Base-by-base conservation (phyloP, 108 stramenopile species). In the Poteriospumella lacustris region DNA sequence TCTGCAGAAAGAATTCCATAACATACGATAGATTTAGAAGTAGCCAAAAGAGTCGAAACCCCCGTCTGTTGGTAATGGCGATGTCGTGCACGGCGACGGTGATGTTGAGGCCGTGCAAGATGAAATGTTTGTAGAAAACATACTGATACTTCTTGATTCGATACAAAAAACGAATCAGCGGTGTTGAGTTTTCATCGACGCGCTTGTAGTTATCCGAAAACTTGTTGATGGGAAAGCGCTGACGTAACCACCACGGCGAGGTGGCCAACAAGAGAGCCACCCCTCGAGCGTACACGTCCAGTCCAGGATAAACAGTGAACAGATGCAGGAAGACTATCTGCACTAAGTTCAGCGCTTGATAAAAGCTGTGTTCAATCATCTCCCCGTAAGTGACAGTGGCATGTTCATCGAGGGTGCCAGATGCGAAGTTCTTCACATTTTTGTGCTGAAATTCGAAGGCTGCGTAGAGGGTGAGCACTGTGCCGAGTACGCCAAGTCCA, bases 1-100 rank as follows among this genome's bases (percentile, higher is more conserved):
- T 90, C 76, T 93, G 92, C 38, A 93, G 47, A 59, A 91, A 93
- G 75, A 93, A 93, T 78, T 93, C 92, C 90, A 91, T 89, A 1
- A 90, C 90, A 81, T 93, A 93, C 5, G 83, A 80, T 0, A 87
- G 80, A 77, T 93, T 91, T 33, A 93, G 79, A 0, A 72, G 69
- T 43, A 93, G 38, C 91, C 91, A 93, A 76, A 90, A 93, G 26
- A 89, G 72, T 38, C 91, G 56, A 87, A 90, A 93, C 42, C 40
- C 2, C 0, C 56, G 82, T 15, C 41, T n/a, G 28, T 38, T 15
- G 28, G 33, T n/a, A 42, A 59, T 52, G 36, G 58, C 38, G 56
- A 15, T 68, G 56, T 15, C 43, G 67, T 9, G 0, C 19, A 58
- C 0, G 1, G 84, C 89, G 43, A 87, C 42, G 1, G 89, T 88